Conservation (phyloP, 805 yeast genomes). For the Hanseniaspora guilliermondii region DNA sequence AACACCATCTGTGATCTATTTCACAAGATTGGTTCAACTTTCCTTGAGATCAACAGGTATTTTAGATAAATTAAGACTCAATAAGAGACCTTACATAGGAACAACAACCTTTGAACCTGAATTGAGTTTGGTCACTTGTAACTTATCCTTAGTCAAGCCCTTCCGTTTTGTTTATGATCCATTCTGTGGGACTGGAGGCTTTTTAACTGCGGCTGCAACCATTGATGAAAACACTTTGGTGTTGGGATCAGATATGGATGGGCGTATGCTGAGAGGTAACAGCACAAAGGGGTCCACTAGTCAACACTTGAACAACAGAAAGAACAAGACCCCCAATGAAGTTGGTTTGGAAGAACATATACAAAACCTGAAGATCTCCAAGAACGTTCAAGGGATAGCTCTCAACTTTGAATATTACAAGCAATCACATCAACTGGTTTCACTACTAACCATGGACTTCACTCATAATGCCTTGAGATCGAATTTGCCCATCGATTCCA, state of each 20-base stretch:
- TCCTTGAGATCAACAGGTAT: conserved; percentile 44
- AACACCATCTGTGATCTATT: conserved; percentile 47
- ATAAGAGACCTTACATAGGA: conserved; percentile 76
- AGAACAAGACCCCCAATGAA: conserved; percentile 29
- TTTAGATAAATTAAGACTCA: conserved; percentile 68
- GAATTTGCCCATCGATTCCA: conserved; percentile 56
- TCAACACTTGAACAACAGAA: conserved; percentile 21
- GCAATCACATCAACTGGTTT: conserved; percentile 47
- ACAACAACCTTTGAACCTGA: conserved; percentile 97
- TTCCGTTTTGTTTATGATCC: conserved; percentile 79
- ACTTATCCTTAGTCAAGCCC: conserved; percentile 60
- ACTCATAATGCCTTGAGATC: conserved; percentile 73
- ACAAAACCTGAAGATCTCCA: background rate
- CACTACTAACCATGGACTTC: conserved; percentile 83
- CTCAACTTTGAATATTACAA: conserved; percentile 68
- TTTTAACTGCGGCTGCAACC: conserved; percentile 57
- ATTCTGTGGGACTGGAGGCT: conserved; percentile 93
- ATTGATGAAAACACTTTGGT: conserved; percentile 71
- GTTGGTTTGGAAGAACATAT: conserved; percentile 6
- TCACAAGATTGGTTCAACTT: conserved; percentile 58
- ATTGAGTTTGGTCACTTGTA: conserved; percentile 72
- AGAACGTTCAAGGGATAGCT: conserved; percentile 26
- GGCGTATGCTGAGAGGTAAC: conserved; percentile 57
- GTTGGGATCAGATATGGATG: conserved; percentile 85
- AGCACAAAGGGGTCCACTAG: conserved; percentile 24